Evolutionary conservation across 2,329 filamentous ascomycete species (phyloP), one percentile per base, ranked within the genome.

Genomic region (Didymella exigua): DNA sequence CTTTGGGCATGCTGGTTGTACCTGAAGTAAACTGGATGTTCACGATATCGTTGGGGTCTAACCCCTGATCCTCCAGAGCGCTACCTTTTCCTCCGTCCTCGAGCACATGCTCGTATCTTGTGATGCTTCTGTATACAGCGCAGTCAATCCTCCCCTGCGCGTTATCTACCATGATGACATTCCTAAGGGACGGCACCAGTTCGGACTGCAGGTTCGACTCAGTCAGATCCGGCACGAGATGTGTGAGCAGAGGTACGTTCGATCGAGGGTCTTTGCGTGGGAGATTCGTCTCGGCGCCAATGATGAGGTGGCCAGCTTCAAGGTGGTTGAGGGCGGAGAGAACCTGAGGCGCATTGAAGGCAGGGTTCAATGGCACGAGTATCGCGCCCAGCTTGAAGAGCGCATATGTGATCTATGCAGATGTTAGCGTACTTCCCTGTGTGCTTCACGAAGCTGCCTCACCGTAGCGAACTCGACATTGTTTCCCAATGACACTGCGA

Each of bases 1-100:
- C 95, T 77, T 98, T 98, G 19, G 93, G 93, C 68, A 84, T 81
- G 0, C 90, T 90, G 0, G 95, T 98, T 0, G 95, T 98, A n/a
- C 93, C 95, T 0, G 89, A 93, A 0, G 95, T 99, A 78, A 98
- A 98, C 74, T 98, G 93, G 61, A 98, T 96, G 71, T 97, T 98
- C 62, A 96, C 88, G 2, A 89, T 86, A 45, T 98, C 93, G 57
- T 84, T 73, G 0, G 86, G 80, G 14, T 79, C 62, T 1, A 88
- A 79, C 0, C 78, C 77, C 21, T 79, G 72, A 75, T 79, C 57
- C 68, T 75, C 66, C 76, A 89, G 51, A 57, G 74, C 55, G 42
- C 53, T 57, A 42, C 68, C 68, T 50, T 75, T 67, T n/a, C 70
- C 72, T 5, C 78, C 75, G 56, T 82, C 73, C 23, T 81, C 77